Base-by-base conservation (phyloP, 2,329 filamentous ascomycete genomes). In the Cercospora nicotianae region DNA sequence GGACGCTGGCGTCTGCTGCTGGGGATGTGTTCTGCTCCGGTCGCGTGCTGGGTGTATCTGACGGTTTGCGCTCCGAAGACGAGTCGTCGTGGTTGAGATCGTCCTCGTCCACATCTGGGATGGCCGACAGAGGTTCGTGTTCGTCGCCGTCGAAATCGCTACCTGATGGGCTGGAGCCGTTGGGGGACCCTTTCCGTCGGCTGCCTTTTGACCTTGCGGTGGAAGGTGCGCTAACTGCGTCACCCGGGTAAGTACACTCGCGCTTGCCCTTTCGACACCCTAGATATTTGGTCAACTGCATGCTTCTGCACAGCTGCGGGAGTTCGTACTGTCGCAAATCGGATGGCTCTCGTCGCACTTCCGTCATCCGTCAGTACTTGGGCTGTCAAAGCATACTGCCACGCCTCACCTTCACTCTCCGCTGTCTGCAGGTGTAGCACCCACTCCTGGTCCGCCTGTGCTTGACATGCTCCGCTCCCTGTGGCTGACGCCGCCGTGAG, bases 391-490 rank as follows among this genome's bases (percentile, higher is more conserved):
- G 39, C 20, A 64, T 33, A 9, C 5, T 12, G 53, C 26, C 12
- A 58, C 53, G 20, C 18, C 72, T 70, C 76, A 87, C 86, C 84
- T 90, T 98, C 62, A 98, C 94, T 79, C 95, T 88, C 72, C 95
- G 87, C 75, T 90, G 90, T 67, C 95, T 87, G 80, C 95, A 99
- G 58, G 94, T 98, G 77, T 87, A 97, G 81, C 95, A 99, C 30
- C 95, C 95, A 71, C 93, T 97, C 74, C 95, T 87, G 53, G 95
- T 98, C 73, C 95, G 89, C 69, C 94, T 90, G 79, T 98, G 94
- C 80, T 98, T 98, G 73, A 96, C 91, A 76, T 91, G 90, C 69
- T 96, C 91, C n/a, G 73, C 69, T 13, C 76, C 74, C 39, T 68
- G 69, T 10, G 71, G 65, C 51, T 73, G 73, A 64, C 76, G 70